phyloP scores from a whole-genome alignment of 1,284 basidiomycete genomes.

The Puccinia brachypodii region DNA sequence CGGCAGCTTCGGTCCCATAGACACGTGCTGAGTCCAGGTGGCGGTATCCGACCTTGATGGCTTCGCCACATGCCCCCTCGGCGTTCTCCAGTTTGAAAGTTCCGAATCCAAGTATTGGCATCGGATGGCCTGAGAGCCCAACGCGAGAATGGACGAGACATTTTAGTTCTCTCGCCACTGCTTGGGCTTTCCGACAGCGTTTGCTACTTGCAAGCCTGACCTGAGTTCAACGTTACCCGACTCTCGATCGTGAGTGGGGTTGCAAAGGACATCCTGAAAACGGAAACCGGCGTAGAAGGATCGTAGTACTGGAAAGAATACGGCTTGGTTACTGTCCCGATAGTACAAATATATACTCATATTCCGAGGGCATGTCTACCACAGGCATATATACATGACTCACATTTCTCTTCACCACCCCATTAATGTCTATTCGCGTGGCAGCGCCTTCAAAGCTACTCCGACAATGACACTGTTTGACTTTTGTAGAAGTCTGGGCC shows the following conservation, averaged over 20 bases:
- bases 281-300: neutral
- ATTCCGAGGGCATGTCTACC: too few species aligned
- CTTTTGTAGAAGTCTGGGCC: too few species aligned
- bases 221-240: neutral
- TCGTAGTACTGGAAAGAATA: neutral
- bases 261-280: neutral
- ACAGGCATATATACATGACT: neutral
- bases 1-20: slow-evolving; percentile 71
- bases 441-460: too few species aligned
- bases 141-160: neutral
- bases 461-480: too few species aligned
- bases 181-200: neutral
- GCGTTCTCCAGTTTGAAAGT: slow-evolving; percentile 72
- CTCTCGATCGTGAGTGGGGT: slow-evolving; percentile 1
- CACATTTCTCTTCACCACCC: neutral
- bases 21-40: slow-evolving; percentile 63
- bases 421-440: too few species aligned
- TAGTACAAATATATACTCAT: too few species aligned
- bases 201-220: neutral
- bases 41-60: slow-evolving; percentile 64
- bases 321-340: neutral
- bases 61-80: slow-evolving; percentile 71
- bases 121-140: slow-evolving; percentile 53
- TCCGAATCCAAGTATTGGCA: slow-evolving; percentile 78
- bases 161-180: neutral